Percentiles rank a stretch among this genome's conserved stretches.
Conservation (phyloP, 2,329 filamentous ascomycete species). For the Fusarium caatingaense region DNA sequence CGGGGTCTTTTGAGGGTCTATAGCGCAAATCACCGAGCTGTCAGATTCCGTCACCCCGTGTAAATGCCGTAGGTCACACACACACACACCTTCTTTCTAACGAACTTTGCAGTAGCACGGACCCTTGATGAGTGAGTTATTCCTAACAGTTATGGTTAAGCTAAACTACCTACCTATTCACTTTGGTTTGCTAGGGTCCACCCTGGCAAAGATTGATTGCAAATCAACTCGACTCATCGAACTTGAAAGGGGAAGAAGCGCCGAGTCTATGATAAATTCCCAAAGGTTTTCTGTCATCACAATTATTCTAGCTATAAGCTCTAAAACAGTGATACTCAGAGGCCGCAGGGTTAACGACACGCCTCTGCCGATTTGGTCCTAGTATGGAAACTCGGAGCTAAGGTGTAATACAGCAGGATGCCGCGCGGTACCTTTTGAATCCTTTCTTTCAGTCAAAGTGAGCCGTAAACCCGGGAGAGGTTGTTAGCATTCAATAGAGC, state of each 20-base stretch:
- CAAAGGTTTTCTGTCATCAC: slow-evolving; percentile 2
- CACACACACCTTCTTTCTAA: neutral
- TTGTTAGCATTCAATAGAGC: neutral
- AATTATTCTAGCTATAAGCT: slow-evolving; percentile 8
- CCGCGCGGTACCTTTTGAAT: neutral
- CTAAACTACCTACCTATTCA: neutral
- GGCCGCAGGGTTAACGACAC: slow-evolving; percentile 17
- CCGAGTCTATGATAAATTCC: slow-evolving; percentile 8
- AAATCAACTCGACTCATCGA: slow-evolving; percentile 20
- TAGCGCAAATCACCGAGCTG: slow-evolving; percentile 33
- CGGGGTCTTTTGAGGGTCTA: slow-evolving; percentile 16
- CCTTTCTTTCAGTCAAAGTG: neutral
- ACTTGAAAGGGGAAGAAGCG: slow-evolving; percentile 3
- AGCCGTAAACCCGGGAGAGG: slow-evolving; percentile 45
- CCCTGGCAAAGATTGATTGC: slow-evolving; percentile 18
- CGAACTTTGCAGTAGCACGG: slow-evolving; percentile 7
- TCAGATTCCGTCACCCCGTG: slow-evolving; percentile 18
- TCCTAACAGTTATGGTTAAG: slow-evolving; percentile 21
- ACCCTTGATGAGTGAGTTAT: slow-evolving; percentile 13
- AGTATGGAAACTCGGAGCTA: slow-evolving; percentile 25
- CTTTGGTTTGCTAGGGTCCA: neutral
- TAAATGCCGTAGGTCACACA: slow-evolving; percentile 21
- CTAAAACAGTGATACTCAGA: neutral
- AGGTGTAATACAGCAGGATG: slow-evolving; percentile 1
- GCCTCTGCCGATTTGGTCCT: slow-evolving; percentile 20